A percentile compares a stretch with the other conserved stretches of the same genome.
phyloP scores from a whole-genome alignment of 495 filamentous ascomycete species.

The Penicillium pancosmium region DNA sequence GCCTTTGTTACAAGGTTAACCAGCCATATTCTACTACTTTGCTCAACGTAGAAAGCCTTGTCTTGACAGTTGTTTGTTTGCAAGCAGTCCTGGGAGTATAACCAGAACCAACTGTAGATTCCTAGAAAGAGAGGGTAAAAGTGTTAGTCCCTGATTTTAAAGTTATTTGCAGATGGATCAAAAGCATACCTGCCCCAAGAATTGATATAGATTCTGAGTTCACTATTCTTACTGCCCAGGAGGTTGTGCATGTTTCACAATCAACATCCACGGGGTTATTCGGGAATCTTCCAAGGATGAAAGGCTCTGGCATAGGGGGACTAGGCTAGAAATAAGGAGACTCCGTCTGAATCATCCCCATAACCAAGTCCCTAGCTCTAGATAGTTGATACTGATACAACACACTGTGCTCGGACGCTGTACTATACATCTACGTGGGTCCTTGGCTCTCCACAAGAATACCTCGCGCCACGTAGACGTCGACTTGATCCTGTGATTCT shows the following conservation, averaged over 20 bases:
- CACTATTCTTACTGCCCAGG: constrained; percentile 67
- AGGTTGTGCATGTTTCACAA: constrained; percentile 48
- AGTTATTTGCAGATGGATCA: too few species aligned
- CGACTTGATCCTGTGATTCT: constrained; percentile 55
- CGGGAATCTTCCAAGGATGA: background rate
- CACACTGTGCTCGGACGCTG: constrained; percentile 68
- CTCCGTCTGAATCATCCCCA: constrained; percentile 79
- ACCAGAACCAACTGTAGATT: constrained; percentile 68
- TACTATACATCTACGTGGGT: constrained; percentile 64
- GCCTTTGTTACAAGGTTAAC: constrained; percentile 78
- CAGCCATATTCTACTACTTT: constrained; percentile 57
- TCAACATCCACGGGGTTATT: constrained; percentile 23
- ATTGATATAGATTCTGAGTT: constrained; percentile 57
- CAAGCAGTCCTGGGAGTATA: constrained; percentile 30
- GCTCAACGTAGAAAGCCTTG: constrained; percentile 26
- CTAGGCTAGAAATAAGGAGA: constrained; percentile 68
- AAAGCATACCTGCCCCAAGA: constrained; percentile 40
- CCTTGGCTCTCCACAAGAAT: constrained; percentile 54
- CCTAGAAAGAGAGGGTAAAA: constrained; percentile 39
- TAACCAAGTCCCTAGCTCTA: constrained; percentile 65
- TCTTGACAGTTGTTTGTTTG: constrained; percentile 41
- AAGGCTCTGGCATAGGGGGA: constrained; percentile 51
- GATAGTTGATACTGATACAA: constrained; percentile 78
- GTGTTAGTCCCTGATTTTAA: too few species aligned
- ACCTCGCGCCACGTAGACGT: constrained; percentile 64